Base-by-base conservation (phyloP, 305 asterid species). In the Fraxinus ornus region DNA sequence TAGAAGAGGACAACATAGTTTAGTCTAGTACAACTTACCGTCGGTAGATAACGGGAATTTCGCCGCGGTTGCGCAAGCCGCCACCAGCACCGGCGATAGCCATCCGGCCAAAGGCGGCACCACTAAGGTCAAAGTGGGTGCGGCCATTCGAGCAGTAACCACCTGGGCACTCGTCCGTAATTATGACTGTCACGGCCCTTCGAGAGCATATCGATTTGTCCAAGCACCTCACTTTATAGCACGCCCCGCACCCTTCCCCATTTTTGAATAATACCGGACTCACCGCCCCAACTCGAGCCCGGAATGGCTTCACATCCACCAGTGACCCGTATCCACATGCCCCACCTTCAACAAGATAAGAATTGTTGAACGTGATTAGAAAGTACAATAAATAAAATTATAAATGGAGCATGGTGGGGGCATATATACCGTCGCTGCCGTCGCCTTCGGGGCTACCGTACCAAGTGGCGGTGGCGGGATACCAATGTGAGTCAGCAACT, bases 221-320 rank as follows among this genome's bases (percentile, higher is more conserved):
- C 74, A 91, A 26, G 64, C 99, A 94, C 90, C 84, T 85, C 32
- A 95, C 97, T 80, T 95, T 95, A 82, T 91, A 95, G 77, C 99
- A 95, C 77, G 97, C 98, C 77, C 99, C 99, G 87, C 99, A 95
- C 1, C 99, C 99, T 83, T 94, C 93, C 64, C 98, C 99, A 80
- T 87, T 90, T 82, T 91, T 91, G 86, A 95, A 95, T 86, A 94
- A 84, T 44, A 93, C 88, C 21, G 99, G 99, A 75, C 99, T 92
- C 88, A 92, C 98, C 71, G 99, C 98, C 2, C 99, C 99, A 1
- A 95, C 99, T 13, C 99, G 90, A 1, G 99, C 99, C 73, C 89
- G 81, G 84, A 89, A 93, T 55, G 99, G 99, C 86, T 89, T 94
- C 90, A 95, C 99, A 55, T 95, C 98, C 88, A 95, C 99, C 87